Conservation (phyloP, 1,284 basidiomycete species). For the Fomitopsis pinicola region DNA sequence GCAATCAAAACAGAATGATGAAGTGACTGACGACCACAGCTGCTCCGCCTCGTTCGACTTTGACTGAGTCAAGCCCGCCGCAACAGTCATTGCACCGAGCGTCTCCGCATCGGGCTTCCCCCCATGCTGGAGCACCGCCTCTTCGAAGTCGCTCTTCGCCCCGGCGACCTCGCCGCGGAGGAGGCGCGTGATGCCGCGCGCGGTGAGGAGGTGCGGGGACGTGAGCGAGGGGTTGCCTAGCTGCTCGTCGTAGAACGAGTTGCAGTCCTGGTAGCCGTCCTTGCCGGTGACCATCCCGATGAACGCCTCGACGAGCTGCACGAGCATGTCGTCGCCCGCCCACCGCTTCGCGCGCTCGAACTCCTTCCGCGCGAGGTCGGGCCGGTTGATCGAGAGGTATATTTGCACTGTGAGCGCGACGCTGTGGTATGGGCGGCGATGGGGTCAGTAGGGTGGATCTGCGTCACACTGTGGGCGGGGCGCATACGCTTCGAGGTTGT, state of each 20-base stretch:
- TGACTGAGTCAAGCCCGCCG: slow-evolving; percentile 58
- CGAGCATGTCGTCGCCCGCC: slow-evolving; percentile 85
- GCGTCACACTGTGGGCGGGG: not conserved
- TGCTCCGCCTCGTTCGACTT: slow-evolving; percentile 57
- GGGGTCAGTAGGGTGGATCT: not conserved
- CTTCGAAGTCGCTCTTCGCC: slow-evolving; percentile 81
- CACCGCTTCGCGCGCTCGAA: slow-evolving; percentile 78
- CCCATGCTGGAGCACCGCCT: slow-evolving; percentile 60
- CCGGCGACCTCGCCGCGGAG: slow-evolving; percentile 78
- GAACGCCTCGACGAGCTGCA: slow-evolving; percentile 87
- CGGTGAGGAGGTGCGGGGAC: slow-evolving; percentile 71
- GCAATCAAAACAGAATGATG: slow-evolving; percentile 6
- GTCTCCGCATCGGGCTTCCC: slow-evolving; percentile 60
- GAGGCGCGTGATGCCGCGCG: slow-evolving; percentile 82
- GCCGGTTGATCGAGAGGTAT: slow-evolving; percentile 4
- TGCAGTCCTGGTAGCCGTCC: slow-evolving; percentile 64
- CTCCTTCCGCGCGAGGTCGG: slow-evolving; percentile 40
- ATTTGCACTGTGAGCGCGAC: slow-evolving; percentile 7
- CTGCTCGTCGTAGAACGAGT: slow-evolving; percentile 91
- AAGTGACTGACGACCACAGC: slow-evolving; percentile 57
- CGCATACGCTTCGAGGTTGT: slow-evolving; percentile 84
- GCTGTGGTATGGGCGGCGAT: not conserved
- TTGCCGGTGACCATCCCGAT: slow-evolving; percentile 81
- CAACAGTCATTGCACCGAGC: slow-evolving; percentile 66
- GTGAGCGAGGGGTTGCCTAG: slow-evolving; percentile 81